phyloP scores from a whole-genome alignment of 75 land plant species.

The Ceratopteris richardii region DNA sequence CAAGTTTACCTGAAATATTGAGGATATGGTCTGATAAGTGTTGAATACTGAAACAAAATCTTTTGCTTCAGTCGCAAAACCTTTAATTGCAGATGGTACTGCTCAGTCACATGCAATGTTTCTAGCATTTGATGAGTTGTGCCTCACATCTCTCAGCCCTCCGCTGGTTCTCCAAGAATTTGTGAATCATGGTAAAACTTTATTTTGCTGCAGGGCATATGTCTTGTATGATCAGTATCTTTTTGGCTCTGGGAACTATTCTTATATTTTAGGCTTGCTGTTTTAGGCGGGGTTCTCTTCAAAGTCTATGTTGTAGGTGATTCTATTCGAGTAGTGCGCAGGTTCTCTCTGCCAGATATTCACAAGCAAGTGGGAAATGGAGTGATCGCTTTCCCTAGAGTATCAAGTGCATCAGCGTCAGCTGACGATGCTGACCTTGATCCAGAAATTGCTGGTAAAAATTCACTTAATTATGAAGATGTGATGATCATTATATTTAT shows the following conservation, averaged over 20 bases:
- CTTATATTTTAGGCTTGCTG: background rate
- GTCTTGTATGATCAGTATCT: too few relatives aligned
- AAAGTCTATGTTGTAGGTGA: constrained; percentile 82
- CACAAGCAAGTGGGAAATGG: constrained; percentile 40
- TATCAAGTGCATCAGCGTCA: constrained; percentile 74
- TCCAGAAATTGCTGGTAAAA: constrained; percentile 54
- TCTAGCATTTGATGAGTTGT: constrained; percentile 62
- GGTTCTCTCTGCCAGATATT: constrained; percentile 82
- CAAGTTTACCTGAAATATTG: background rate
- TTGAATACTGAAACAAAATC: too few relatives aligned
- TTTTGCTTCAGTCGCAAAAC: constrained; percentile 69
- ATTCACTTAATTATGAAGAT: too few relatives aligned
- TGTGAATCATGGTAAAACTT: constrained; percentile 72
- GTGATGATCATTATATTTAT: background rate
- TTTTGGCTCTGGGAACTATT: too few relatives aligned
- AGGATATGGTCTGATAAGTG: background rate
- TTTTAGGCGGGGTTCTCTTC: constrained; percentile 76
- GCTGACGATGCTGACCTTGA: constrained; percentile 89
- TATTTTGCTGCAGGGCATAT: too few relatives aligned
- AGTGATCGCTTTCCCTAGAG: constrained; percentile 66
- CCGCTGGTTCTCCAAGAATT: constrained; percentile 88
- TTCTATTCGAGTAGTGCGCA: constrained; percentile 60
- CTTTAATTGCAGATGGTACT: constrained; percentile 66
- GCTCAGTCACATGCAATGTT: constrained; percentile 70
- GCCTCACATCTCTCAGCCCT: constrained; percentile 67